These are phyloP conservation scores for Roridomyces roridus DNA, from an alignment of 768 basidiomycete genomes.

Conservation along the genomic window DNA sequence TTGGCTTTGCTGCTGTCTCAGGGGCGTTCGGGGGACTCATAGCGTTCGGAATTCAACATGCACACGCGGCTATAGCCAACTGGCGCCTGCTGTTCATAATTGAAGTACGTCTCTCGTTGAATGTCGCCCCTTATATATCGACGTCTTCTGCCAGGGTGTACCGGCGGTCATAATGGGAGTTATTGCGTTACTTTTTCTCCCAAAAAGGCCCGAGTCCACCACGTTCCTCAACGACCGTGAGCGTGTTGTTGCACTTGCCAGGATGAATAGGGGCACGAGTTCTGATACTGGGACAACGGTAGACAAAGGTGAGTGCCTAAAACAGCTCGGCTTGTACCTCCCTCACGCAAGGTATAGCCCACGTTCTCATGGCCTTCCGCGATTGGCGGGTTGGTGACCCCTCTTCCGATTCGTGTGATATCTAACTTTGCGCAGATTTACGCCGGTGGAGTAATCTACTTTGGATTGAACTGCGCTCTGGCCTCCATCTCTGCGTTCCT, in stretches of 20 bases:
- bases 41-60: conserved; percentile 79
- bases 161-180: conserved; percentile 72
- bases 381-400: conserved; percentile 69
- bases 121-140: not conserved
- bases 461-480: conserved; percentile 76
- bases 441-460: conserved; percentile 74
- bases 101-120: conserved; percentile 49
- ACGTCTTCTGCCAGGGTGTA: conserved; percentile 54
- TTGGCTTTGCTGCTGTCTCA: conserved; percentile 83
- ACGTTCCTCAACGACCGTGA: conserved; percentile 48
- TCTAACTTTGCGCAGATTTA: conserved; percentile 52
- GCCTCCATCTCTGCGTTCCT: conserved; percentile 86
- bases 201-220: conserved; percentile 63
- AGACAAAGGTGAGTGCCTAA: conserved; percentile 55
- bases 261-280: conserved; percentile 70
- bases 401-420: not conserved
- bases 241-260: conserved; percentile 65
- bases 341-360: conserved; percentile 45
- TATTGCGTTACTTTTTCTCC: conserved; percentile 52
- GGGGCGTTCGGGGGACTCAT: conserved; percentile 75
- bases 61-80: conserved; percentile 50
- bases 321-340: not conserved
- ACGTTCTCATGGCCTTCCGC: conserved; percentile 64
- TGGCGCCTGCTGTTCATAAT: conserved; percentile 78
- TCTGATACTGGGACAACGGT: conserved; percentile 71